Evolutionary conservation across 768 basidiomycete genomes (phyloP), one percentile per base, ranked within the genome.

Genomic region (Sarcomyxa edulis): DNA sequence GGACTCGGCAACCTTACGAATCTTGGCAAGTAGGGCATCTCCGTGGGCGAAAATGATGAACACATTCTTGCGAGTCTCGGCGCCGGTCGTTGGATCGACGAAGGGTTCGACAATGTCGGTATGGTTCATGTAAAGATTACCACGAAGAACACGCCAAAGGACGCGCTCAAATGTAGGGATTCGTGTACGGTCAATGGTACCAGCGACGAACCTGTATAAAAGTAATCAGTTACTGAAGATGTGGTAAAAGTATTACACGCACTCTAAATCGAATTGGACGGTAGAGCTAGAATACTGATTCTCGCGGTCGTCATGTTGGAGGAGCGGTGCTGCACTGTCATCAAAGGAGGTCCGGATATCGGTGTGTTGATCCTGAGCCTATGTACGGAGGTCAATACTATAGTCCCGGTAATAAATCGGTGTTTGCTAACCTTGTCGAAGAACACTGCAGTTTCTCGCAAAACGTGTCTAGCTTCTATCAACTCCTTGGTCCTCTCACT

Each of bases 1-100:
- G n/a, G 92, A 95, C 63, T 97, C 95, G 19, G 94, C 87, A 38
- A 99, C 88, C 61, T 93, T 97, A 57, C 94, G 88, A 55, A 99
- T 97, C 74, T 98, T 99, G 46, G 89, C 76, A 20, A 99, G 78
- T 15, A 98, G 69, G 14, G 85, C 81, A 26, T 89, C 83, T 12
- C 96, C 96, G 50, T 99, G 94, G 0, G 96, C 96, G 51, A 99
- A 99, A 56, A 99, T 98, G 65, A 99, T 95, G 69, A 99, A 99
- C 27, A 98, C 96, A 52, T 97, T 93, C 76, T 98, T 99, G 68
- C 87, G 79, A 15, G 86, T 87, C 65, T 94, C 88, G 14, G 64
- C 68, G 24, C 84, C 85, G 0, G 88, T 88, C 15, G 70, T 72
- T 10, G 93, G 86, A 55, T 98, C 91, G 41, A 91, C 72, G 52